A percentile compares a stretch with the other conserved stretches of the same genome.
Evolutionary conservation across 257 asterid species (phyloP).

Genomic region (Solanum ahanhuiri): DNA sequence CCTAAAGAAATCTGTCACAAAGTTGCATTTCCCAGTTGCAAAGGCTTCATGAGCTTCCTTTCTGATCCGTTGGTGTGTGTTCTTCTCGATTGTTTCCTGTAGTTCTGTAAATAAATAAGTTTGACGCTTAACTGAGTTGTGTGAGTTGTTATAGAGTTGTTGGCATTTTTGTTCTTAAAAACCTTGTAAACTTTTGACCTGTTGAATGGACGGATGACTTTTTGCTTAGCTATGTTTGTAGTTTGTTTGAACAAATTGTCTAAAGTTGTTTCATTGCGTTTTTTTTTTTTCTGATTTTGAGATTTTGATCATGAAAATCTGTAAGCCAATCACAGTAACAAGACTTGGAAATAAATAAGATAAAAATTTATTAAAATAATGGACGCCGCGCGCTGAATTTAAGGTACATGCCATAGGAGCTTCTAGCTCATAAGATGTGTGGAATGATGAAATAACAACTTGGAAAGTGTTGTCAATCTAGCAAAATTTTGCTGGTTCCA

Average conservation of each 20-base stretch:
- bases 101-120: constrained; percentile 11
- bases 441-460: neutral
- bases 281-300: neutral
- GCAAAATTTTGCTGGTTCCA: neutral
- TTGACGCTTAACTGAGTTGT: neutral
- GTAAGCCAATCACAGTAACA: neutral
- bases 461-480: neutral
- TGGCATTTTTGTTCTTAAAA: neutral
- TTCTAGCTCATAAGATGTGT: neutral
- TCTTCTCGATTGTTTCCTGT: neutral
- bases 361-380: neutral
- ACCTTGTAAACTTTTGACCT: neutral
- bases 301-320: neutral
- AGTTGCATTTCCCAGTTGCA: constrained; percentile 36
- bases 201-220: neutral
- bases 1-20: constrained; percentile 22
- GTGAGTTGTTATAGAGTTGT: neutral
- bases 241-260: neutral
- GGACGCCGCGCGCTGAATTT: neutral
- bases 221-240: neutral
- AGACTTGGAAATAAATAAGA: neutral
- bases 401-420: neutral
- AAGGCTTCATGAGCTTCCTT: constrained; percentile 22
- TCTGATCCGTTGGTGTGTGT: neutral
- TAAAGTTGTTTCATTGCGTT: neutral